These are phyloP conservation scores for Emiliania huxleyi DNA, from an alignment of 78 protist genomes.

Conservation along the genomic window DNA sequence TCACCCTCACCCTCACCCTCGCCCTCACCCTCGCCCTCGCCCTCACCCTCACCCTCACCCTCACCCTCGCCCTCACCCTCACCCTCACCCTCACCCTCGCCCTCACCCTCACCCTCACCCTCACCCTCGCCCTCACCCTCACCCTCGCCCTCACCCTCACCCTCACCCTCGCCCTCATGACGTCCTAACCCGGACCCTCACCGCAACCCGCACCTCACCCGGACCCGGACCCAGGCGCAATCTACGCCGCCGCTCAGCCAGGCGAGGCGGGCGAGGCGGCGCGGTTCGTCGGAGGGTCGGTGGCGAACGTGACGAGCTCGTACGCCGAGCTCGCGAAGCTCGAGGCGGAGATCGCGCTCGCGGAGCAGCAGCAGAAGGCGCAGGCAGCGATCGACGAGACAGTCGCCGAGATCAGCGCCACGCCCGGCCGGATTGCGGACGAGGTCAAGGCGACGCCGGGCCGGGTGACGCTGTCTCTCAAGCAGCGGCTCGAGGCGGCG, in stretches of 20 bases:
- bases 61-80: too few species aligned
- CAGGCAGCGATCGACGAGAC: not conserved
- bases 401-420: not conserved
- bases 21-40: too few species aligned
- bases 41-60: too few species aligned
- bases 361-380: not conserved
- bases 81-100: too few species aligned
- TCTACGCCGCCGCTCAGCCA: not conserved
- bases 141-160: too few species aligned
- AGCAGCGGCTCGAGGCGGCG: not conserved
- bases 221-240: too few species aligned
- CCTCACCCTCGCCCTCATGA: too few species aligned
- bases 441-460: not conserved
- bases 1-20: too few species aligned
- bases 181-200: not conserved
- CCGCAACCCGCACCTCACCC: not conserved
- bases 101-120: too few species aligned
- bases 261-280: slow-evolving; percentile 9
- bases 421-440: not conserved
- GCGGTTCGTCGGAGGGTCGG: not conserved
- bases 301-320: not conserved
- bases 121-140: too few species aligned
- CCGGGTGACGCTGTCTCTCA: not conserved
- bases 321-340: not conserved
- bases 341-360: not conserved